These are phyloP conservation scores for Cryomyces minteri DNA, from an alignment of 495 filamentous ascomycete species.

Conservation along the genomic window DNA sequence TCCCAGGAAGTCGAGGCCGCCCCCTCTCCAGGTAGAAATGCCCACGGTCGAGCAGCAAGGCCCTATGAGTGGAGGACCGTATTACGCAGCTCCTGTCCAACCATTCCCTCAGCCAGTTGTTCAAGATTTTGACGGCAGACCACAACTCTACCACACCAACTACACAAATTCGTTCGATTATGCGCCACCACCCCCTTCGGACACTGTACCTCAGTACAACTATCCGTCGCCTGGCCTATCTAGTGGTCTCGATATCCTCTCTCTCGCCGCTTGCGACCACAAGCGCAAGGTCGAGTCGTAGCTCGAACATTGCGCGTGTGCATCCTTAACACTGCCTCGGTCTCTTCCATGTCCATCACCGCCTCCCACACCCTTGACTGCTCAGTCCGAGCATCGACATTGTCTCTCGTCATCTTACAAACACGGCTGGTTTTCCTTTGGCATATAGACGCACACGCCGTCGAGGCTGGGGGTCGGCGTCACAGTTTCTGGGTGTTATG, in stretches of 20 bases:
- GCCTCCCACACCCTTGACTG: no score
- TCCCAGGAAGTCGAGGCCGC: conserved; percentile 7
- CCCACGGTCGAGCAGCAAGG: conserved; percentile 2
- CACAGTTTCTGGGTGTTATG: no score
- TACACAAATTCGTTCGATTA: conserved; percentile 1
- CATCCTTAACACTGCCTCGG: no score
- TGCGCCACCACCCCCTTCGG: conserved; percentile 3
- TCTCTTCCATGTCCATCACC: no score
- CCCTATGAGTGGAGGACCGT: not conserved
- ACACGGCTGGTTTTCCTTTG: no score
- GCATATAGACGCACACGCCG: no score
- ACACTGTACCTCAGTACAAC: not conserved
- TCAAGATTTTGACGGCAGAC: no score
- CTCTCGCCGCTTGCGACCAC: conserved; percentile 12
- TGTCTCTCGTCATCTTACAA: no score
- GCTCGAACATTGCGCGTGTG: no score
- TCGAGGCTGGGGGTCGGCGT: no score
- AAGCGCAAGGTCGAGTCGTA: conserved; percentile 11
- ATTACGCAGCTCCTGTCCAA: conserved; percentile 5
- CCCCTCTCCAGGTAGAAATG: conserved; percentile 4
- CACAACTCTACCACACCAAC: conserved; percentile 2
- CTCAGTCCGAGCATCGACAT: no score
- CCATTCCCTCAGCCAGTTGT: not conserved
- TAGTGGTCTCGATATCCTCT: conserved; percentile 13
- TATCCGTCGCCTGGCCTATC: conserved; percentile 2